Conservation (phyloP, 495 filamentous ascomycete genomes). For the Trichoderma erinaceum region DNA sequence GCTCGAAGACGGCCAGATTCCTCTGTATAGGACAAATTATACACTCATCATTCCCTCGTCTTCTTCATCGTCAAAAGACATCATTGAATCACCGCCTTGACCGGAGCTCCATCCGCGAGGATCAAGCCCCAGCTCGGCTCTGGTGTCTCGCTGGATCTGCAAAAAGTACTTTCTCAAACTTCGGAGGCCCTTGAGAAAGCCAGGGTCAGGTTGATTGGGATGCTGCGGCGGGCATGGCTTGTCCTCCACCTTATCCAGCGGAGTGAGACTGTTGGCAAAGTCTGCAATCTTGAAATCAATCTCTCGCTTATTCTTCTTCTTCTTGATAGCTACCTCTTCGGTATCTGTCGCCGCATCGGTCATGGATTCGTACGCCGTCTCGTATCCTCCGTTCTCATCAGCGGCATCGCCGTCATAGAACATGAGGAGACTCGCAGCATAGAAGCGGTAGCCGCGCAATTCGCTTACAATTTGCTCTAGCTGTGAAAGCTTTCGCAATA, state of each 20-base stretch:
- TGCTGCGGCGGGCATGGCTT: slow-evolving; percentile 75
- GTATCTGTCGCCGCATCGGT: slow-evolving; percentile 47
- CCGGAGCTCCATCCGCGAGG: slow-evolving; percentile 12
- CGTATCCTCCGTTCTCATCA: slow-evolving; percentile 39
- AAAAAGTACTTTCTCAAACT: slow-evolving; percentile 80
- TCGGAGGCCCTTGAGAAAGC: slow-evolving; percentile 81
- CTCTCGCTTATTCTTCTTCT: slow-evolving; percentile 37
- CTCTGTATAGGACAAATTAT: not conserved
- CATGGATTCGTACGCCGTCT: slow-evolving; percentile 41
- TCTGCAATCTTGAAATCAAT: slow-evolving; percentile 96
- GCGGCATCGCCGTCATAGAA: slow-evolving; percentile 76
- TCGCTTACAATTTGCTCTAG: slow-evolving; percentile 76
- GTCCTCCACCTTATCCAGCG: slow-evolving; percentile 60
- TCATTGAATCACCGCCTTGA: not conserved
- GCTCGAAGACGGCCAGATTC: not conserved
- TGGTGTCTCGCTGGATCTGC: slow-evolving; percentile 75
- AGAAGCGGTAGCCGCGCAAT: slow-evolving; percentile 84
- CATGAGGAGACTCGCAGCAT: slow-evolving; percentile 89
- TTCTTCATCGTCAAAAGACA: slow-evolving; percentile 1
- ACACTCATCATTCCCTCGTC: slow-evolving; percentile 15
- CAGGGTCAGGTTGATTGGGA: slow-evolving; percentile 73
- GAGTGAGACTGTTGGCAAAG: slow-evolving; percentile 95
- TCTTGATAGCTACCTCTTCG: slow-evolving; percentile 32
- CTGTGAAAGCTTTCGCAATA: slow-evolving; percentile 72
- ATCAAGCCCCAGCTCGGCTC: slow-evolving; percentile 45